Conservation (phyloP, 345 rosid genomes). For the Melastoma malabathricum region DNA sequence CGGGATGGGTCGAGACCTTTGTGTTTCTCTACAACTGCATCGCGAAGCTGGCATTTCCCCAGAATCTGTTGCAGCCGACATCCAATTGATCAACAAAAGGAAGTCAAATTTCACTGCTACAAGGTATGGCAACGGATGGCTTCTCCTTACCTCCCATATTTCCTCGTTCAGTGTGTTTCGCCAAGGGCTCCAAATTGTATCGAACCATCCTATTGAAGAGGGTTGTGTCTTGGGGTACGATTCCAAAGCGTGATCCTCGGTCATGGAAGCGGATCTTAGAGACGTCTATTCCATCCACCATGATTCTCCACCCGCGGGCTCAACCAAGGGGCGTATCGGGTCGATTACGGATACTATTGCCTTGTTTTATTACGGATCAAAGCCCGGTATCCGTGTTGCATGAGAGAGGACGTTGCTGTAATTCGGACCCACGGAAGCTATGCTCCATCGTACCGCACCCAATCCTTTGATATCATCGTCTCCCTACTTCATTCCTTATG, state of each 20-base stretch:
- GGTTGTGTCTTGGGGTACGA: slow-evolving; percentile 93
- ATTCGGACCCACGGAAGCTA: too few relatives aligned
- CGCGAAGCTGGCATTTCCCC: slow-evolving; percentile 71
- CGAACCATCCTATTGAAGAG: slow-evolving; percentile 86
- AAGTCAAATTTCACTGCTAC: too few relatives aligned
- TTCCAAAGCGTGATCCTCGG: slow-evolving; percentile 74
- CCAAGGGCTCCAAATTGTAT: slow-evolving; percentile 74
- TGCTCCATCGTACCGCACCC: too few relatives aligned
- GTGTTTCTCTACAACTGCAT: slow-evolving; percentile 66
- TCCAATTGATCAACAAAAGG: too few relatives aligned
- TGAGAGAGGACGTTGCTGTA: too few relatives aligned
- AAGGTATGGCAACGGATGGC: background rate
- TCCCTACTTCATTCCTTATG: too few relatives aligned
- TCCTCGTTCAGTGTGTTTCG: slow-evolving; percentile 62
- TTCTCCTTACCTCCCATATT: slow-evolving; percentile 78
- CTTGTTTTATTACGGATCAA: too few relatives aligned
- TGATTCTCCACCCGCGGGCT: slow-evolving; percentile 72
- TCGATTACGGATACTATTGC: too few relatives aligned
- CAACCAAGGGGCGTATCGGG: slow-evolving; percentile 54
- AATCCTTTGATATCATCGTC: too few relatives aligned
- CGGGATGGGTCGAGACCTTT: slow-evolving; percentile 58
- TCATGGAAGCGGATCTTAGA: slow-evolving; percentile 70
- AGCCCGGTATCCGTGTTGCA: too few relatives aligned
- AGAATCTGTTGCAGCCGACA: slow-evolving; percentile 34
- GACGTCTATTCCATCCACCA: slow-evolving; percentile 78